These are phyloP conservation scores for Pythium rhizo-oryzae DNA, from an alignment of 352 stramenopile species.

Conservation along the genomic window DNA sequence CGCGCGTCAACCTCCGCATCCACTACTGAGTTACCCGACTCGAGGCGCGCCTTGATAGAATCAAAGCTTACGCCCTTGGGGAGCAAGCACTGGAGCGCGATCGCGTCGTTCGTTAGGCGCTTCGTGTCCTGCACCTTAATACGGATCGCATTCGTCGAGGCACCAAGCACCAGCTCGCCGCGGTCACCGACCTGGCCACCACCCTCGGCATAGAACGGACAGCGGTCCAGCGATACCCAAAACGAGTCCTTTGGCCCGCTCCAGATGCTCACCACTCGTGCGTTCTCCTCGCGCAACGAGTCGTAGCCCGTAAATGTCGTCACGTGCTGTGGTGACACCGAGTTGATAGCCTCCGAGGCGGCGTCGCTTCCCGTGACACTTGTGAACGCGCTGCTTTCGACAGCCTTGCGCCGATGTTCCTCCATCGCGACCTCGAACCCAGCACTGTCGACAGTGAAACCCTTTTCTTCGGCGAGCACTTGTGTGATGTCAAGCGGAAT, in stretches of 20 bases:
- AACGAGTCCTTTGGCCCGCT: constrained; percentile 22
- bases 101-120: constrained; percentile 40
- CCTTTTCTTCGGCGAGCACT: constrained; percentile 60
- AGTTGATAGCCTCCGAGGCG: background rate
- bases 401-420: constrained; percentile 53
- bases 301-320: constrained; percentile 72
- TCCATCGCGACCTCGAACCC: constrained; percentile 58
- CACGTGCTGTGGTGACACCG: background rate
- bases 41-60: constrained; percentile 33
- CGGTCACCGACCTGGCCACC: constrained; percentile 79
- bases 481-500: constrained; percentile 83
- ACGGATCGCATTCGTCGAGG: background rate
- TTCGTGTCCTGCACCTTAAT: constrained; percentile 50
- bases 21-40: constrained; percentile 21
- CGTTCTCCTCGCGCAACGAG: constrained; percentile 36
- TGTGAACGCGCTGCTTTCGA: constrained; percentile 44
- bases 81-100: constrained; percentile 52
- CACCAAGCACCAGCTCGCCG: constrained; percentile 37
- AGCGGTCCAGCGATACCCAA: constrained; percentile 54
- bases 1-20: constrained; percentile 49
- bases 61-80: constrained; percentile 33
- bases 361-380: constrained; percentile 14
- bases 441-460: constrained; percentile 51
- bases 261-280: constrained; percentile 46
- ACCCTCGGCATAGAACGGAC: constrained; percentile 78